phyloP scores from a whole-genome alignment of 2,329 filamentous ascomycete species.

The Beauveria sp. region DNA sequence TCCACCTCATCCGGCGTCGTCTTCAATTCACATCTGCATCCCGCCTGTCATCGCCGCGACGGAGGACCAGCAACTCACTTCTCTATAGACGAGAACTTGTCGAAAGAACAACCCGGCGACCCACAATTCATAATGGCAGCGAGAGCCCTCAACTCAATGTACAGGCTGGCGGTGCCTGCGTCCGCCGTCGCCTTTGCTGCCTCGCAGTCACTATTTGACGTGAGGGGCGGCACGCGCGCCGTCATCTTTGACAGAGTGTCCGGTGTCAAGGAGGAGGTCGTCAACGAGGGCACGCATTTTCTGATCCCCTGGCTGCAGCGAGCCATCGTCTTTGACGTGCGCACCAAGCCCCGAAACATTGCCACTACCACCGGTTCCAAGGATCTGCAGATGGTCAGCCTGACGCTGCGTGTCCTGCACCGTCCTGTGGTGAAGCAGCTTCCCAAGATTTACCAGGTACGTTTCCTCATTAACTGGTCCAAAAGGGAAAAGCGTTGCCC shows the following conservation, averaged over 20 bases:
- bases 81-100: background rate
- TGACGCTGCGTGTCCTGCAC: constrained; percentile 92
- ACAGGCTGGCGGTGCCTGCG: constrained; percentile 64
- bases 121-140: constrained; percentile 39
- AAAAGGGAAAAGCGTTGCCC: background rate
- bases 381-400: constrained; percentile 99
- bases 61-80: background rate
- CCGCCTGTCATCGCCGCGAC: background rate
- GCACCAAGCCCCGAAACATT: constrained; percentile 95
- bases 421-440: constrained; percentile 86
- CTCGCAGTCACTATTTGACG: constrained; percentile 88
- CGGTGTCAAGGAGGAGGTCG: constrained; percentile 86
- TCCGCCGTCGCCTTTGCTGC: constrained; percentile 59
- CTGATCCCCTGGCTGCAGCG: constrained; percentile 92
- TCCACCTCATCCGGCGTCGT: constrained; percentile 3
- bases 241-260: constrained; percentile 95
- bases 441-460: constrained; percentile 97
- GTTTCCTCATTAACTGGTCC: background rate
- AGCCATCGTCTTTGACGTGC: constrained; percentile 92
- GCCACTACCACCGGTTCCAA: constrained; percentile 96
- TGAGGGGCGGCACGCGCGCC: constrained; percentile 86
- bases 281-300: constrained; percentile 97
- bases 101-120: background rate
- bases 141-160: constrained; percentile 52
- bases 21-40: background rate